Percentiles rank a stretch among this genome's conserved stretches.
Conservation (phyloP, 768 basidiomycete species). For the Symmetrospora coprosmae region DNA sequence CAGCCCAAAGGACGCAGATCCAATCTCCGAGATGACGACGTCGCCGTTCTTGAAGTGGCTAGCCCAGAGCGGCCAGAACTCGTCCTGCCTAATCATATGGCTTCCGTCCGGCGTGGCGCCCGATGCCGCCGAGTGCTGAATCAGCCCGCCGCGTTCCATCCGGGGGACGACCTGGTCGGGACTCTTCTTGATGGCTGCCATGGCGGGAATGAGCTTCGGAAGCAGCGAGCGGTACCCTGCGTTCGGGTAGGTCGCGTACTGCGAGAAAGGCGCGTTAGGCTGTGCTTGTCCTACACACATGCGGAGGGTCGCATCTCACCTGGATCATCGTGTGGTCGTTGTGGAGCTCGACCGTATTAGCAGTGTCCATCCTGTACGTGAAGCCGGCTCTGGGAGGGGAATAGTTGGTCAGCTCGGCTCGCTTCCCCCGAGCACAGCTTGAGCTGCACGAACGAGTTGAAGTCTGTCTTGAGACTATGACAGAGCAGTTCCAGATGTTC, state of each 20-base stretch:
- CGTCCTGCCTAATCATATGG: slow-evolving; percentile 48
- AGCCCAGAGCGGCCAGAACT: slow-evolving; percentile 31
- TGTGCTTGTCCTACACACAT: too few relatives aligned
- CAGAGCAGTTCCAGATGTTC: too few relatives aligned
- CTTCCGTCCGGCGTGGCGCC: slow-evolving; percentile 39
- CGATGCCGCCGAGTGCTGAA: neutral
- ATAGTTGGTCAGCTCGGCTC: neutral
- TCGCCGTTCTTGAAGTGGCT: slow-evolving; percentile 30
- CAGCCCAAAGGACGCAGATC: slow-evolving; percentile 73
- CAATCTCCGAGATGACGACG: slow-evolving; percentile 76
- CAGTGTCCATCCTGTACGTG: slow-evolving; percentile 23
- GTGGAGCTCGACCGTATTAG: slow-evolving; percentile 40
- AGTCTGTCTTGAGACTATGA: slow-evolving; percentile 52
- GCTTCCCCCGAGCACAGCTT: neutral
- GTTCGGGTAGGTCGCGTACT: slow-evolving; percentile 28
- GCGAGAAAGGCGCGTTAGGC: too few relatives aligned
- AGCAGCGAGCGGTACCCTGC: slow-evolving; percentile 35
- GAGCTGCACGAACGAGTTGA: slow-evolving; percentile 45
- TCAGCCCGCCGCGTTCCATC: slow-evolving; percentile 20
- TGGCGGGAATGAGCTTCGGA: slow-evolving; percentile 28
- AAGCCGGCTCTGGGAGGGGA: neutral
- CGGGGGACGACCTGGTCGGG: slow-evolving; percentile 12
- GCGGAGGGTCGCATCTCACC: too few relatives aligned
- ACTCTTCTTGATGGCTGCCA: neutral
- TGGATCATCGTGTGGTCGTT: slow-evolving; percentile 47